Evolutionary conservation across 257 asterid genomes (phyloP).

Genomic region (Ligustrum vulgare): DNA sequence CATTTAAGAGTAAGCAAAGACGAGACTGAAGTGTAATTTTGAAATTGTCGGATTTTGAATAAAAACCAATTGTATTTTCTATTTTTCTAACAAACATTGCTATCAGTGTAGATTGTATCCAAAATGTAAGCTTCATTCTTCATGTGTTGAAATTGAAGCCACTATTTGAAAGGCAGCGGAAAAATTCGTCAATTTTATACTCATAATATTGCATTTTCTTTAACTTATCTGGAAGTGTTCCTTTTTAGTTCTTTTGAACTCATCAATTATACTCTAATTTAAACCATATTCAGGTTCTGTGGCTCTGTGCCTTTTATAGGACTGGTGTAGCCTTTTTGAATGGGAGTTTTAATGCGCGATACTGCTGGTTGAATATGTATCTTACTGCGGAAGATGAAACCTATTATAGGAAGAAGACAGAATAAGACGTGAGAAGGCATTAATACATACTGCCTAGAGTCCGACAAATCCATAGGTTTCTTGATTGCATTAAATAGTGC

Average conservation of each 20-base stretch:
- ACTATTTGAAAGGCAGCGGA: constrained; percentile 1
- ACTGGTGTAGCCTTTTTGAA: not conserved
- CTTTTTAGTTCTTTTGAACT: constrained; percentile 6
- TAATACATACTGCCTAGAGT: not conserved
- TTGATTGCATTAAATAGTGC: constrained; percentile 12
- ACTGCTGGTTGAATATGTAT: constrained; percentile 2
- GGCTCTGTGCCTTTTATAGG: constrained; percentile 1
- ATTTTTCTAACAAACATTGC: not conserved
- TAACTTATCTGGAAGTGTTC: not conserved
- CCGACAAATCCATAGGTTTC: not conserved
- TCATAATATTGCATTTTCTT: not conserved
- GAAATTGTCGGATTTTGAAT: not conserved
- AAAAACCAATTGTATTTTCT: not conserved
- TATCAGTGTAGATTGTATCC: not conserved
- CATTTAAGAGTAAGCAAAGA: constrained; percentile 2
- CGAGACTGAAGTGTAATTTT: not conserved
- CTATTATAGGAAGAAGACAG: not conserved
- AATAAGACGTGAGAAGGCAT: not conserved
- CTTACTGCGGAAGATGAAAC: constrained; percentile 5
- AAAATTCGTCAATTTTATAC: not conserved
- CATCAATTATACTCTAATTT: constrained; percentile 12
- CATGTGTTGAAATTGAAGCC: not conserved
- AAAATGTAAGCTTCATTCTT: not conserved
- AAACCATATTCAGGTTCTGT: not conserved
- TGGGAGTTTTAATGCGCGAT: not conserved